Evolutionary conservation across 1,284 basidiomycete genomes (phyloP).

Genomic region (Cutaneotrichosporon cyanovorans): DNA sequence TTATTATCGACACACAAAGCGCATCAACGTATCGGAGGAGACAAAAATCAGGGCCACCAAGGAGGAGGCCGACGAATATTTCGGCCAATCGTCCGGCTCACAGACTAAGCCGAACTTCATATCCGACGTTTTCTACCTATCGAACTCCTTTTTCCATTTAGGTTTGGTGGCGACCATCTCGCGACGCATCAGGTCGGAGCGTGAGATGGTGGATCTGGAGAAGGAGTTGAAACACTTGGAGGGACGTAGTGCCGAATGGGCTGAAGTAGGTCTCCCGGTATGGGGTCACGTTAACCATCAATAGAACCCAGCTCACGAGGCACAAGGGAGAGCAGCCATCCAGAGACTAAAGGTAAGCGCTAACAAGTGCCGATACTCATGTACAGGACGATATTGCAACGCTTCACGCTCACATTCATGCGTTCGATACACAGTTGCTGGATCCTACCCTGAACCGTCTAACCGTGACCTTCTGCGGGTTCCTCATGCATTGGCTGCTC

Average conservation of each 20-base stretch:
- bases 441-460: conserved; percentile 78
- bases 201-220: conserved; percentile 67
- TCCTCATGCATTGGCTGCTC: conserved; percentile 91
- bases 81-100: conserved; percentile 49
- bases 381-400: conserved; percentile 58
- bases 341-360: conserved; percentile 60
- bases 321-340: conserved; percentile 53
- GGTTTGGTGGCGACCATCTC: conserved; percentile 74
- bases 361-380: conserved; percentile 2
- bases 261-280: conserved; percentile 52
- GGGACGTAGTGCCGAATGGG: conserved; percentile 58
- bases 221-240: conserved; percentile 70
- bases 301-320: conserved; percentile 48
- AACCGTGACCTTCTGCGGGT: conserved; percentile 74
- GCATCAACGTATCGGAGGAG: conserved; percentile 73
- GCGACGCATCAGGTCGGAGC: conserved; percentile 60
- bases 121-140: conserved; percentile 86
- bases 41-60: conserved; percentile 85
- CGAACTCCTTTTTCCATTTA: conserved; percentile 75
- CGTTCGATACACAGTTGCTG: conserved; percentile 76
- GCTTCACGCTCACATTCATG: conserved; percentile 61
- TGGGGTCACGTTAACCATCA: conserved; percentile 2
- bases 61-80: conserved; percentile 68
- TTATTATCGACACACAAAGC: conserved; percentile 64
- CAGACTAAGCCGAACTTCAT: conserved; percentile 66